Percentiles rank a stretch among this genome's conserved stretches.
Evolutionary conservation across 2,329 filamentous ascomycete genomes (phyloP).

Genomic region (Cladosporium sphaerospermum): DNA sequence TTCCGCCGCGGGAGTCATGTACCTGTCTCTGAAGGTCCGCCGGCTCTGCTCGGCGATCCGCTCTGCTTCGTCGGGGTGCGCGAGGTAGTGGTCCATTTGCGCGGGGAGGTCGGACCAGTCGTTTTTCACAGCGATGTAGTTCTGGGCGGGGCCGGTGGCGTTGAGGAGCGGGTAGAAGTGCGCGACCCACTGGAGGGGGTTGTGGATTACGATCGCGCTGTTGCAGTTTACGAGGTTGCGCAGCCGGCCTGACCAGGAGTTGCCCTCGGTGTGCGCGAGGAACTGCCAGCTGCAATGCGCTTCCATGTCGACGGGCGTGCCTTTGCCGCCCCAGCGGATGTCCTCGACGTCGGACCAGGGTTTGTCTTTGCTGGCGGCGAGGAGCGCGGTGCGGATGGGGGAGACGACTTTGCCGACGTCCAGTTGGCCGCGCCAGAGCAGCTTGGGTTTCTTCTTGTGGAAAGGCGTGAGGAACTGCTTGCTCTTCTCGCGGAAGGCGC

Average conservation of each 20-base stretch:
- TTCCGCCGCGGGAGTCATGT: conserved; percentile 24
- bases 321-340: conserved; percentile 17
- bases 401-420: conserved; percentile 16
- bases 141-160: conserved; percentile 21
- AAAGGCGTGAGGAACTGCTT: conserved; percentile 14
- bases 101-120: conserved; percentile 26
- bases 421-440: conserved; percentile 27
- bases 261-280: conserved; percentile 25
- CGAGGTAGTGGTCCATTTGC: conserved; percentile 20
- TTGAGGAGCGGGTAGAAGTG: conserved; percentile 24
- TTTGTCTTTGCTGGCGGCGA: conserved; percentile 26
- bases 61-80: conserved; percentile 18
- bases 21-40: conserved; percentile 21
- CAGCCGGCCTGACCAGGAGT: conserved; percentile 24
- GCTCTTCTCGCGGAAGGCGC: conserved; percentile 17
- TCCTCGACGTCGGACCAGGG: conserved; percentile 32
- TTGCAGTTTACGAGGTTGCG: conserved; percentile 26
- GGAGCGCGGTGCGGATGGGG: conserved; percentile 24
- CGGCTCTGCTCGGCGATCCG: conserved; percentile 22
- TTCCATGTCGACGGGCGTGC: conserved; percentile 17
- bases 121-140: conserved; percentile 22
- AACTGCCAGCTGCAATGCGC: conserved; percentile 24
- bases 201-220: conserved; percentile 22
- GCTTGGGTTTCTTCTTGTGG: conserved; percentile 22
- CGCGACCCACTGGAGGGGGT: conserved; percentile 19